Base-by-base conservation (phyloP, 305 asterid genomes). In the Solanum hybrid region DNA sequence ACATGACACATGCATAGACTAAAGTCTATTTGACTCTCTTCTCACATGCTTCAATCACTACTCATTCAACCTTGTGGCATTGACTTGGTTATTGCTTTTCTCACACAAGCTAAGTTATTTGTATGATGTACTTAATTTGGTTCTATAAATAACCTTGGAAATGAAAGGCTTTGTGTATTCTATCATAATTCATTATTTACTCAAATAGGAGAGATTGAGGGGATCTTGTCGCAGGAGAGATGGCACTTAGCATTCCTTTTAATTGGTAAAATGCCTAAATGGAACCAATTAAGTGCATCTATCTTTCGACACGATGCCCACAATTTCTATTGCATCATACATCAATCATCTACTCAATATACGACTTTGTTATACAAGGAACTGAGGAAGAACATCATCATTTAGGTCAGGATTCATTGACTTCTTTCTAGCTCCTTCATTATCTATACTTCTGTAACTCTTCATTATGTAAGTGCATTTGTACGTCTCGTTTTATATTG, bases 201-300 rank as follows among this genome's bases (percentile, higher is more conserved):
- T 37, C 34, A 38, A 13, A 65, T 45, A 72, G 8, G 26, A 24
- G 86, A 26, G 89, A 39, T 89, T 31, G 57, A 27, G 70, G 41
- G 82, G 45, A 61, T 87, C 36, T 88, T 87, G 88, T 93, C 93
- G 94, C 93, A 90, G 93, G 92, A 90, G 90, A 93, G 94, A 90
- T 91, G 94, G 88, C 93, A 93, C 94, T 88, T 88, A 86, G 24
- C 31, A 34, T 87, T 36, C 81, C 39, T 26, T 65, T 41, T 77
- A 24, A 24, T 70, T 26, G 82, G 26, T 82, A 26, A 8, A 81
- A 39, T 13, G 75, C 37, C 37, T 13, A 79, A 41, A 33, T n/a
- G 87, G 73, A 79, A 45, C 9, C 70, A 22, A 24, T 15, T 4
- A 77, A 88, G 83, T 72, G 89, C 81, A 39, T 39, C 81, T 26